A percentile compares a stretch with the other conserved stretches of the same genome.
Evolutionary conservation across 208 protist genomes (phyloP).

Genomic region (Acanthamoeba royreba): DNA sequence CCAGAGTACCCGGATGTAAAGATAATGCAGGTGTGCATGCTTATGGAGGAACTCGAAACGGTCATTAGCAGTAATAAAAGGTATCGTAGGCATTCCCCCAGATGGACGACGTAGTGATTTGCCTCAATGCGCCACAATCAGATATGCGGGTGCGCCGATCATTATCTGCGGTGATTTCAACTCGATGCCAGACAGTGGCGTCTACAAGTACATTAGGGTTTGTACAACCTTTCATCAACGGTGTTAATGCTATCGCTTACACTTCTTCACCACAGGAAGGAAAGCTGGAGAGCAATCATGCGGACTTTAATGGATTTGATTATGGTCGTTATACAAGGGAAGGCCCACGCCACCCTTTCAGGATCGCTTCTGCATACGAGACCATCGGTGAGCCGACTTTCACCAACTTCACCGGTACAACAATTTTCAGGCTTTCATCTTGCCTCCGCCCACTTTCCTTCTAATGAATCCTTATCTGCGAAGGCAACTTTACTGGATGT

Average conservation of each 20-base stretch:
- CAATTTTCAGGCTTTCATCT: too few species aligned
- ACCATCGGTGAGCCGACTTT: background rate
- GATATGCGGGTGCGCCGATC: background rate
- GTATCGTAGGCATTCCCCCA: background rate
- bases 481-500: background rate
- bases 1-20: slow-evolving; percentile 70
- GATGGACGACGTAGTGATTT: too few species aligned
- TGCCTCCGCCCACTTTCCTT: background rate
- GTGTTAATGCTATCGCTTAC: background rate
- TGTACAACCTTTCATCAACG: background rate
- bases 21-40: slow-evolving; percentile 60
- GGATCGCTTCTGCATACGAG: background rate
- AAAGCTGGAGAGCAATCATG: background rate
- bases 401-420: slow-evolving; percentile 17
- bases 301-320: background rate
- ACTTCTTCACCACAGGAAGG: background rate
- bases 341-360: background rate
- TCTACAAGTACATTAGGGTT: background rate
- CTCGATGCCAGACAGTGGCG: slow-evolving; percentile 59
- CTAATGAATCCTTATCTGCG: background rate
- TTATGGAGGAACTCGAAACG: slow-evolving; percentile 56
- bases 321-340: slow-evolving; percentile 8
- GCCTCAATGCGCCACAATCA: too few species aligned
- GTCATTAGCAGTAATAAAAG: background rate
- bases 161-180: slow-evolving; percentile 73